phyloP scores from a whole-genome alignment of 768 basidiomycete genomes.

The Piloderma croceum region DNA sequence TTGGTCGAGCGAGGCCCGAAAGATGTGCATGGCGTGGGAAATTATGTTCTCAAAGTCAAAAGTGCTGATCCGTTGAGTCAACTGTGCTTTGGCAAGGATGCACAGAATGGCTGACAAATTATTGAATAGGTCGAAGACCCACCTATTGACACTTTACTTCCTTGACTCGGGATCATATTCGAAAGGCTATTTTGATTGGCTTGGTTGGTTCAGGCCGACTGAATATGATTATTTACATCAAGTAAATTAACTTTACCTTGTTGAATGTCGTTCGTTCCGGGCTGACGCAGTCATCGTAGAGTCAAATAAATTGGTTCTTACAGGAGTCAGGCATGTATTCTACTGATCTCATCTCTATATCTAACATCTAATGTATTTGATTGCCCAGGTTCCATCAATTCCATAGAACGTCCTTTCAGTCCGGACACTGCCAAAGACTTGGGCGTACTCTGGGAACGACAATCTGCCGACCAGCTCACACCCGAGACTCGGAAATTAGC shows the following conservation, averaged over 20 bases:
- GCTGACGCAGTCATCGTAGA: too few relatives aligned
- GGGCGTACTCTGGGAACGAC: conserved; percentile 56
- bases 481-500: conserved; percentile 56
- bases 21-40: conserved; percentile 84
- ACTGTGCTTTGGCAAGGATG: neutral
- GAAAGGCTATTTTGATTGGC: conserved; percentile 51
- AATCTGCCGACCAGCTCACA: conserved; percentile 43
- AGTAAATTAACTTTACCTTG: conserved; percentile 29
- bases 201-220: conserved; percentile 58
- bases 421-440: conserved; percentile 74
- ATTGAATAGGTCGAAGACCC: conserved; percentile 65
- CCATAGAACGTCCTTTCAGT: conserved; percentile 77
- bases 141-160: conserved; percentile 88
- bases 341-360: neutral
- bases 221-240: conserved; percentile 85
- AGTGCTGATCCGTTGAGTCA: conserved; percentile 76
- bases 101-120: neutral
- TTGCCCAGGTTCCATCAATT: conserved; percentile 51
- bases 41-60: conserved; percentile 80
- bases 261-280: too few relatives aligned
- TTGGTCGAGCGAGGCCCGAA: conserved; percentile 76
- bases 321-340: conserved; percentile 60
- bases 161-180: conserved; percentile 83
- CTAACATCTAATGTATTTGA: neutral
- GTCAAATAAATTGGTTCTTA: conserved; percentile 89